Conservation (phyloP, 176 grass and related monocot species). For the Guadua angustifolia region DNA sequence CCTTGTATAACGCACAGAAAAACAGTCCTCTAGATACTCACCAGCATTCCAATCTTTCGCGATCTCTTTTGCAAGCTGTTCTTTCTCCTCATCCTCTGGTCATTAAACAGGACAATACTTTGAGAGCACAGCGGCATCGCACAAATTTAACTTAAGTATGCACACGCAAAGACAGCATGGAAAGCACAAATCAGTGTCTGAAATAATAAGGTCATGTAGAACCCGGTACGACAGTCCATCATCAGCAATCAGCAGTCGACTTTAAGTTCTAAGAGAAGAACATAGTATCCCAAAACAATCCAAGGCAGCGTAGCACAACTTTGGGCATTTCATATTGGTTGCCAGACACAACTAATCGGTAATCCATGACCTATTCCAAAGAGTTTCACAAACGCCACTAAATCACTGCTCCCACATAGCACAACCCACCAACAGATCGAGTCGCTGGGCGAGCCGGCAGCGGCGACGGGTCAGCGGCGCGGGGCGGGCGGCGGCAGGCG, state of each 20-base stretch:
- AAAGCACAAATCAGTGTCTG: background rate
- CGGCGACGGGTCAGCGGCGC: too few relatives aligned
- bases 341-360: background rate
- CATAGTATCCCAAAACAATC: slow-evolving; percentile 24
- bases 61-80: slow-evolving; percentile 81
- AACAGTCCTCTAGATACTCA: slow-evolving; percentile 33
- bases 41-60: slow-evolving; percentile 92
- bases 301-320: background rate
- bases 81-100: slow-evolving; percentile 81
- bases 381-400: background rate
- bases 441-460: too few relatives aligned
- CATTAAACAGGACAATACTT: slow-evolving; percentile 32
- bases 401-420: slow-evolving; percentile 5
- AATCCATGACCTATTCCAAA: background rate
- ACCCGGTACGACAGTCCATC: background rate
- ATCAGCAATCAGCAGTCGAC: background rate
- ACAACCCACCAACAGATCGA: background rate
- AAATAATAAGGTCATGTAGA: background rate
- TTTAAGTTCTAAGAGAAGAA: background rate
- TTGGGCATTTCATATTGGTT: background rate
- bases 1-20: background rate
- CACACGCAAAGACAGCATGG: background rate
- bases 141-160: background rate
- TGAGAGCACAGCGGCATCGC: slow-evolving; percentile 13
- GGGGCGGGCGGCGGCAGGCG: too few relatives aligned